Evolutionary conservation across 805 yeast genomes (phyloP), one percentile per base, ranked within the genome.

Genomic region (Yarrowia phangngaensis): DNA sequence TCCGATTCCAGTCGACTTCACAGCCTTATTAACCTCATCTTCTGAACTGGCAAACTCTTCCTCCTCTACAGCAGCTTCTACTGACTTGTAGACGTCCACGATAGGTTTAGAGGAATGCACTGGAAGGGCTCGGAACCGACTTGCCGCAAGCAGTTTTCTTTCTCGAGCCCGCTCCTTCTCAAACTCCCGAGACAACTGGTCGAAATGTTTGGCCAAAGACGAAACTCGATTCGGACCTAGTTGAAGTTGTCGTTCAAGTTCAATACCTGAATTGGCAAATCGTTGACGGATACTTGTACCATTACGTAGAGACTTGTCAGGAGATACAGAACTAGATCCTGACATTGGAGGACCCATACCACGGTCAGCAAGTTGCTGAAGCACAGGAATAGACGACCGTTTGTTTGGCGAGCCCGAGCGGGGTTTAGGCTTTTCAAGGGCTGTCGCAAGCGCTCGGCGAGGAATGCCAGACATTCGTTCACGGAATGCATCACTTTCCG

Each of bases 1-100:
- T 6, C 30, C 20, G 0, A 30, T 26, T 16, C 43, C 17, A 26
- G 5, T 14, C 17, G 6, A 13, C 16, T 31, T 23, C 8, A 19
- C 26, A 22, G 22, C 43, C 22, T 24, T 30, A 12, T 14, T 43
- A 11, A 13, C 13, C n/a, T 38, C 47, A n/a, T 28, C 40, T 5
- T 29, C 38, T 3, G 43, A 28, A 8, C 22, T 19, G 9, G 51
- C 20, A 2, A 52, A 56, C 19, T 56, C 47, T 13, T 70, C 70
- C 51, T 74, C 79, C 50, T 77, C 83, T 6, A 87, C 92, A 1
- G 94, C 96, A 65, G 89, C 97, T 52, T 82, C 80, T 9, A 85
- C 92, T 59, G 85, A 82, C 56, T 86, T 80, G 61, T 84, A 92
- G 19, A 92, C 83, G 57, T 89, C 96, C 16, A 89, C 97, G 50